Evolutionary conservation across 2,329 filamentous ascomycete genomes (phyloP).

Genomic region (Scytalidium lignicola): DNA sequence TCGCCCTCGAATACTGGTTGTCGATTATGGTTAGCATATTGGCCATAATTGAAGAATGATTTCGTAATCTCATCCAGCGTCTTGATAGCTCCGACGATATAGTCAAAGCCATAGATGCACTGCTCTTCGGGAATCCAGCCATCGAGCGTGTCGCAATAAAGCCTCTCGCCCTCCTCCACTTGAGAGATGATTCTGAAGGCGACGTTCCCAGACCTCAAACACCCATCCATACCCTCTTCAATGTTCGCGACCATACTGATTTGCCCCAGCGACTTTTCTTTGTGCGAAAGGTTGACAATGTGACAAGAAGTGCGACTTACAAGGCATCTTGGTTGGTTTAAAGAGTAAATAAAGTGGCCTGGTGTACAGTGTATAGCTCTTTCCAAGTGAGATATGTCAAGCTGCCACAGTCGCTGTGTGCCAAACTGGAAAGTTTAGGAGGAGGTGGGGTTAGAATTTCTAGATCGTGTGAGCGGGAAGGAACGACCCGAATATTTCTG

Average conservation of each 20-base stretch:
- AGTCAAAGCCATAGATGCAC: neutral
- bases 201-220: neutral
- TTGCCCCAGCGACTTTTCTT: neutral
- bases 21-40: slow-evolving; percentile 1
- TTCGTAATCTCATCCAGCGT: neutral
- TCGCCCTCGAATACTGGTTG: slow-evolving; percentile 8
- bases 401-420: neutral
- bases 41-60: neutral
- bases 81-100: neutral
- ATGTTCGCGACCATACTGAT: neutral
- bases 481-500: neutral
- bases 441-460: neutral
- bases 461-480: neutral
- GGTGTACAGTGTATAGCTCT: neutral
- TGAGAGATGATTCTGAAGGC: too few relatives aligned
- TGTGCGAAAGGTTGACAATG: neutral
- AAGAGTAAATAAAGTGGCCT: neutral
- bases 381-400: slow-evolving; percentile 1
- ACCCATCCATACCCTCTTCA: neutral
- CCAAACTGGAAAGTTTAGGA: neutral
- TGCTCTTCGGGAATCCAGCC: neutral
- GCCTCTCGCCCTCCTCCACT: too few relatives aligned
- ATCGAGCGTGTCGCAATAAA: too few relatives aligned
- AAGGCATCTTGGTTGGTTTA: slow-evolving; percentile 4
- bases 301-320: slow-evolving; percentile 5